Percentiles rank a stretch among this genome's conserved stretches.
phyloP scores from a whole-genome alignment of 1,284 basidiomycete species.

The Rugosomyces carneus region DNA sequence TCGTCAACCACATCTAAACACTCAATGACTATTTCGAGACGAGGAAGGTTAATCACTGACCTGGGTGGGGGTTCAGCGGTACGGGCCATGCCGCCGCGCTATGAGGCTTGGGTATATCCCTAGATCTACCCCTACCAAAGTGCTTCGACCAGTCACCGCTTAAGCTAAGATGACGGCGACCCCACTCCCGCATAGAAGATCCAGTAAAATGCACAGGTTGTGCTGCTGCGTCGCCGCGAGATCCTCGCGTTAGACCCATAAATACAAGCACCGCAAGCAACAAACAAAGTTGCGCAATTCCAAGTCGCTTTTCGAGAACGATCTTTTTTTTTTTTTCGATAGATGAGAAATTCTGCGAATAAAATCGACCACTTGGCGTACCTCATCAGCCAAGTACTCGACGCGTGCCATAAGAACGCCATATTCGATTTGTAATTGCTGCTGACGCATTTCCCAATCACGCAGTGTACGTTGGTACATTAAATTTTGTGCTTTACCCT shows the following conservation, averaged over 20 bases:
- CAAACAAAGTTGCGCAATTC: slow-evolving; percentile 77
- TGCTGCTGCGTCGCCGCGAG: slow-evolving; percentile 38
- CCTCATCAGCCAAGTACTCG: slow-evolving; percentile 72
- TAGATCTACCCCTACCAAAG: slow-evolving; percentile 31
- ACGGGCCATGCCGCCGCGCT: slow-evolving; percentile 2
- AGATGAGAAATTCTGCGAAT: too few relatives aligned
- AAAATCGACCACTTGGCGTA: too few relatives aligned
- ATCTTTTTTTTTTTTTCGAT: slow-evolving; percentile 60
- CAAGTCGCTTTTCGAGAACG: slow-evolving; percentile 75
- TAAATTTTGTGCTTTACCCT: slow-evolving; percentile 65
- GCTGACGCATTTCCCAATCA: slow-evolving; percentile 68
- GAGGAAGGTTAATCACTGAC: slow-evolving; percentile 1
- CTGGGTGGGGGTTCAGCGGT: not conserved
- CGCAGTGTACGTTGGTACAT: slow-evolving; percentile 58
- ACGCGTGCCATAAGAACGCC: slow-evolving; percentile 59
- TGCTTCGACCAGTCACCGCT: slow-evolving; percentile 46
- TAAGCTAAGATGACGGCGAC: slow-evolving; percentile 47
- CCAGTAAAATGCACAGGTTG: slow-evolving; percentile 21
- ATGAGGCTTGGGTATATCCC: slow-evolving; percentile 12
- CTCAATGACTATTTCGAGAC: not conserved
- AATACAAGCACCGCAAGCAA: slow-evolving; percentile 77
- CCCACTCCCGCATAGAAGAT: slow-evolving; percentile 43
- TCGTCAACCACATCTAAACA: not conserved
- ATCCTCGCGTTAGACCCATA: slow-evolving; percentile 79
- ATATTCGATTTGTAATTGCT: slow-evolving; percentile 66